Base-by-base conservation (phyloP, 2,329 filamentous ascomycete species). In the Aspergillus brasiliensis region DNA sequence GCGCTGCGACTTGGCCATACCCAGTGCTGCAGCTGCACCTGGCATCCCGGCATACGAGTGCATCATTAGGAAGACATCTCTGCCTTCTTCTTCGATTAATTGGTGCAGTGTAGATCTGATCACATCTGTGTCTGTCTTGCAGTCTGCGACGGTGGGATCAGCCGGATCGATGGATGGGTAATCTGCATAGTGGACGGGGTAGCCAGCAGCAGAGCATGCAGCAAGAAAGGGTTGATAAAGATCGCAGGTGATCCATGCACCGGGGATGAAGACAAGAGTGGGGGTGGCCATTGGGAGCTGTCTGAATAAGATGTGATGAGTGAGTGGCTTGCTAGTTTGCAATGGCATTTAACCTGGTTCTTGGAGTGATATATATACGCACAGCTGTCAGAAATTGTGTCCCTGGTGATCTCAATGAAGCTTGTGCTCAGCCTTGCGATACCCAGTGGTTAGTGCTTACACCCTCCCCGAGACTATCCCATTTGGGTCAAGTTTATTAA, bases 181-280 rank as follows among this genome's bases (percentile, higher is more conserved):
- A 3, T 56, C 58, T 5, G 75, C 67, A 5, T 69, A 73, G 49
- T 65, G 65, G 3, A 71, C 69, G 10, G 66, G 51, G 57, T 73
- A 79, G 5, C 74, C 75, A 13, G 68, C 66, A 1, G 25, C 52
- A 6, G 66, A 60, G 11, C 80, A 70, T 2, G 65, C 67, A 11
- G 71, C 51, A 1, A 72, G 67, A 8, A 77, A 69, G 6, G 66
- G 64, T 11, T 71, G 60, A 51, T 76, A 81, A 52, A 69, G 68
- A 8, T 59, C 61, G 2, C 73, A 67, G 0, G 67, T 62, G 57
- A 80, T 72, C 77, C 75, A 80, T 1, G 76, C 77, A 7, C 78
- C 77, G 0, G 78, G 76, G 15, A 74, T 69, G 48, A 80, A 71
- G 6, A 80, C 64, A 17, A 80, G 65, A 6, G 65, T 65, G 10